Evolutionary conservation across 305 asterid species (phyloP).

Genomic region (Lippia alba): DNA sequence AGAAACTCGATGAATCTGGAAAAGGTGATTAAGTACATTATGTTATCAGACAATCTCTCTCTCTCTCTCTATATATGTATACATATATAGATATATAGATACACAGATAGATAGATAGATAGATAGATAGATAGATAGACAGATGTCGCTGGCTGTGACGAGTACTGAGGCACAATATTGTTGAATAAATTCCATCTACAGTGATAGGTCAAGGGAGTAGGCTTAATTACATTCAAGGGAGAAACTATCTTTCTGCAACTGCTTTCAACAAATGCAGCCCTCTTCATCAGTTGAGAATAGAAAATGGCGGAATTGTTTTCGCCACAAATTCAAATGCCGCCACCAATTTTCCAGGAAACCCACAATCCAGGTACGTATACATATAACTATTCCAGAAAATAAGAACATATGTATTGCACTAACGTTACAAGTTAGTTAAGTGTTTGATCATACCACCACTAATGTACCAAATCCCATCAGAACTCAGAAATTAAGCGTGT

Average conservation of each 20-base stretch:
- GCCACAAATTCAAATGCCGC: slow-evolving; percentile 31
- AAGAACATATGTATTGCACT: no score
- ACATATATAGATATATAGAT: no score
- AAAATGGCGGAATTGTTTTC: slow-evolving; percentile 67
- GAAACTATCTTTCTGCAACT: slow-evolving; percentile 47
- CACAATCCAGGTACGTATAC: background rate
- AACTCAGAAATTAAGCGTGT: no score
- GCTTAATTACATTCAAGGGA: slow-evolving; percentile 46
- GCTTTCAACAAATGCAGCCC: slow-evolving; percentile 50
- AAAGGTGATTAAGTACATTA: slow-evolving; percentile 52
- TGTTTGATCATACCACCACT: no score
- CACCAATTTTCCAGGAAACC: slow-evolving; percentile 25
- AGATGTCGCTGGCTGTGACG: no score
- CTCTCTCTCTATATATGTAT: no score
- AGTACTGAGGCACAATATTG: background rate
- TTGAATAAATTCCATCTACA: slow-evolving; percentile 34
- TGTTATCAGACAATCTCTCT: no score
- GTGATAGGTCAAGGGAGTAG: slow-evolving; percentile 70
- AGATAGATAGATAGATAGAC: no score
- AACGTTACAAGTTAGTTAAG: no score
- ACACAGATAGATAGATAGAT: no score
- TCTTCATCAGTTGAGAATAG: slow-evolving; percentile 58
- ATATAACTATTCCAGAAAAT: no score
- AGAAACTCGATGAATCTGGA: slow-evolving; percentile 87
- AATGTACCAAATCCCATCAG: no score